Conservation (phyloP, 805 yeast genomes). For the Kurtzmaniella cleridarum region DNA sequence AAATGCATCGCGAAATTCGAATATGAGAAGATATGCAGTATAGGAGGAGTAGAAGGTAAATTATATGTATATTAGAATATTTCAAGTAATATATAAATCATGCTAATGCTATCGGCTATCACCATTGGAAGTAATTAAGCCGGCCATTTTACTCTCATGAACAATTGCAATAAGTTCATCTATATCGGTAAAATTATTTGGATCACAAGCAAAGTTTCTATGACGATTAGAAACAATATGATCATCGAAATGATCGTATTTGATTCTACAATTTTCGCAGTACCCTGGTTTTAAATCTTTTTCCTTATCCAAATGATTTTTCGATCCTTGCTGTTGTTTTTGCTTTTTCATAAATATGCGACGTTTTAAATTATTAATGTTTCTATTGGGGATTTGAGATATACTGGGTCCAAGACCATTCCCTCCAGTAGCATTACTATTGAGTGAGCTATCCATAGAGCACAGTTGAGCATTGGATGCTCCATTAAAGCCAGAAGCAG, state of each 20-base stretch:
- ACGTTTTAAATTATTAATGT: constrained; percentile 43
- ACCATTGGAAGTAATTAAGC: constrained; percentile 38
- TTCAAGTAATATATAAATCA: not conserved
- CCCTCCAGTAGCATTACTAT: constrained; percentile 31
- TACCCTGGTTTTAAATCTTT: constrained; percentile 59
- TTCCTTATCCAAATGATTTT: constrained; percentile 12
- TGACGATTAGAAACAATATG: constrained; percentile 71
- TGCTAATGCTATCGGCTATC: constrained; percentile 19
- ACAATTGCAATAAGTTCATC: constrained; percentile 62
- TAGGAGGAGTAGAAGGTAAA: too few relatives aligned
- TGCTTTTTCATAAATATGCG: constrained; percentile 40
- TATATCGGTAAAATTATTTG: constrained; percentile 66
- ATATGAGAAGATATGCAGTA: too few relatives aligned
- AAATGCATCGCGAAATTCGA: not conserved
- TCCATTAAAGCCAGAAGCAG: constrained; percentile 40
- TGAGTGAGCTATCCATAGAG: constrained; percentile 36
- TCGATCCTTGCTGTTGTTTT: constrained; percentile 13
- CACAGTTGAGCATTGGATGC: constrained; percentile 38
- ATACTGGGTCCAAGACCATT: constrained; percentile 61
- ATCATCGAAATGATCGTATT: constrained; percentile 72
- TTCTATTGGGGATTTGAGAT: constrained; percentile 51
- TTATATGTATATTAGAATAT: too few relatives aligned
- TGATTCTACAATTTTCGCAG: constrained; percentile 89
- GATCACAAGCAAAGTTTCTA: constrained; percentile 69
- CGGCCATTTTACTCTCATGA: constrained; percentile 37